These are phyloP conservation scores for Anethum foeniculum DNA, from an alignment of 140 eudicot species.

Conservation along the genomic window DNA sequence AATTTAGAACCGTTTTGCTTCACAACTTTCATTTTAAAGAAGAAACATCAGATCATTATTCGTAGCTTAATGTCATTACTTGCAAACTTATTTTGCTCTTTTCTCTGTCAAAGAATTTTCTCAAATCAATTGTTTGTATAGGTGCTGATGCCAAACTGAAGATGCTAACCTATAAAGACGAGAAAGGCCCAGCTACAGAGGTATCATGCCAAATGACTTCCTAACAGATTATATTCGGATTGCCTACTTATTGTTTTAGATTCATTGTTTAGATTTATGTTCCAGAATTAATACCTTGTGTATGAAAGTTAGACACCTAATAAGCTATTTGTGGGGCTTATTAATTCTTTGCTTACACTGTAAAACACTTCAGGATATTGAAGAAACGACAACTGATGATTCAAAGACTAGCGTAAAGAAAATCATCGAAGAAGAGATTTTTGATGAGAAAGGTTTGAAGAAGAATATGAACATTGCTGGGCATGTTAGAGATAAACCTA, in stretches of 20 bases:
- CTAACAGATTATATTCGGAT: too few relatives aligned
- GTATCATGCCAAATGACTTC: slow-evolving; percentile 16
- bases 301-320: not conserved
- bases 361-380: slow-evolving; percentile 29
- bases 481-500: slow-evolving; percentile 22
- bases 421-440: slow-evolving; percentile 82
- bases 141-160: slow-evolving; percentile 35
- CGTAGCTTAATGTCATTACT: not conserved
- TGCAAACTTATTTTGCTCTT: not conserved
- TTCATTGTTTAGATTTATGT: not conserved
- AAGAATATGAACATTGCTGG: slow-evolving; percentile 20
- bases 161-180: slow-evolving; percentile 24
- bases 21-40: not conserved
- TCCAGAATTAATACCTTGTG: not conserved
- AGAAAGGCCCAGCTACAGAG: slow-evolving; percentile 20
- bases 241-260: not conserved
- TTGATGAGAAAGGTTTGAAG: slow-evolving; percentile 44
- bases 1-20: not conserved
- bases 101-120: not conserved
- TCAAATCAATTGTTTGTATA: slow-evolving; percentile 12
- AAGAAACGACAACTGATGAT: slow-evolving; percentile 29
- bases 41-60: not conserved
- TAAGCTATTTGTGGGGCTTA: not conserved
- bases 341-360: not conserved
- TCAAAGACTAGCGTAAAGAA: slow-evolving; percentile 67